A percentile compares a stretch with the other conserved stretches of the same genome.
These are phyloP conservation scores for Macrolepiota dolichaula DNA, from an alignment of 768 basidiomycete genomes.

Conservation along the genomic window DNA sequence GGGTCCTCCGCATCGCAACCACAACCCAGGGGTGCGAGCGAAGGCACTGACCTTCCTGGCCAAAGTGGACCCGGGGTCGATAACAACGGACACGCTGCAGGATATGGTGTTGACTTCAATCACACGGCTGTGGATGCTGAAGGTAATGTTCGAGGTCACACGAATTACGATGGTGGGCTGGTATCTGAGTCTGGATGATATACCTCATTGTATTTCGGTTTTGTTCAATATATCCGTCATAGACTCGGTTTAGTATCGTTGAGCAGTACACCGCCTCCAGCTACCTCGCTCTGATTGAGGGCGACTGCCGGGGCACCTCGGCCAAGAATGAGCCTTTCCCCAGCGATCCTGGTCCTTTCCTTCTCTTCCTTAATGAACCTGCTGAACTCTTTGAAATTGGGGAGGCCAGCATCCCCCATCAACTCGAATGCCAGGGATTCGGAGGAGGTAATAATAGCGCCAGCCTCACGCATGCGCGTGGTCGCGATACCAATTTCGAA, in stretches of 20 bases:
- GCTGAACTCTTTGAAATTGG: slow-evolving; percentile 72
- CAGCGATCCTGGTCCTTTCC: slow-evolving; percentile 47
- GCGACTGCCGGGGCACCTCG: slow-evolving; percentile 5
- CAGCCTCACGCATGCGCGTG: slow-evolving; percentile 64
- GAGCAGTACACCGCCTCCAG: slow-evolving; percentile 15
- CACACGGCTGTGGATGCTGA: slow-evolving; percentile 4
- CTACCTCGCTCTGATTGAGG: slow-evolving; percentile 9
- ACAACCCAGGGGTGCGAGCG: neutral
- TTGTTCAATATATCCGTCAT: neutral
- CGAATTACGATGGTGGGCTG: neutral
- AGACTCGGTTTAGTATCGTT: neutral
- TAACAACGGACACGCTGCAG: neutral
- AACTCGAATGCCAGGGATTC: slow-evolving; percentile 81
- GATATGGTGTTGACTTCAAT: neutral
- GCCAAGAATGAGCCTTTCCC: slow-evolving; percentile 26
- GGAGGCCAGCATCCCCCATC: slow-evolving; percentile 56
- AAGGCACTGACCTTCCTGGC: neutral
- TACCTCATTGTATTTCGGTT: neutral
- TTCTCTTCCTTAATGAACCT: slow-evolving; percentile 76
- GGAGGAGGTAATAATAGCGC: slow-evolving; percentile 75
- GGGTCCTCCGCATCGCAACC: neutral
- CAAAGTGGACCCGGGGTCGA: neutral
- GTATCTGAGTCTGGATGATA: neutral
- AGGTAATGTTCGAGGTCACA: neutral
- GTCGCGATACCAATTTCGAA: slow-evolving; percentile 80